Evolutionary conservation across 1,284 basidiomycete species (phyloP).

Genomic region (Agaricales sp.): DNA sequence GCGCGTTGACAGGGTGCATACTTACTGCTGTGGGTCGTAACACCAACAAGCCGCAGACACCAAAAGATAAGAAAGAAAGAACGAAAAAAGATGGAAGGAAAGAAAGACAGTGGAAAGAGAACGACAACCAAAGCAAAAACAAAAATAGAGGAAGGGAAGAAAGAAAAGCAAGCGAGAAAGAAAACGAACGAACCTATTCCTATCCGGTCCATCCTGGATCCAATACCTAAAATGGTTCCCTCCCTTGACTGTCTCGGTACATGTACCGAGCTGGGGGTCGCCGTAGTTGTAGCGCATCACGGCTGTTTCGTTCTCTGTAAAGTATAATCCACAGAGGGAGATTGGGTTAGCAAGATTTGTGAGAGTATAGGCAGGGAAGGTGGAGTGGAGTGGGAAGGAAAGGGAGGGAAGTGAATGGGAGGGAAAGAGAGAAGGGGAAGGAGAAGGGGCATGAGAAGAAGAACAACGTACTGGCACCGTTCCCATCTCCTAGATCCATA

Average conservation of each 20-base stretch:
- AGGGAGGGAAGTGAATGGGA: constrained; percentile 2
- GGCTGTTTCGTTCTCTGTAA: constrained; percentile 65
- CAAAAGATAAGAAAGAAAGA: too few relatives aligned
- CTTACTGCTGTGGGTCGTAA: too few relatives aligned
- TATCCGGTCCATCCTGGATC: constrained; percentile 60
- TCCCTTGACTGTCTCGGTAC: constrained; percentile 78
- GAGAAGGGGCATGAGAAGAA: neutral
- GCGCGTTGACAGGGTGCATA: too few relatives aligned
- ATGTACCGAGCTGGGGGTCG: constrained; percentile 68
- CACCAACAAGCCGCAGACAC: too few relatives aligned
- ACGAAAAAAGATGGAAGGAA: too few relatives aligned
- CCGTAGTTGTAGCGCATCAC: constrained; percentile 77
- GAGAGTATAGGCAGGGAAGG: neutral
- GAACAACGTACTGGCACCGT: constrained; percentile 45
- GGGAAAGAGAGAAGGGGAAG: neutral
- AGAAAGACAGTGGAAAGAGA: too few relatives aligned
- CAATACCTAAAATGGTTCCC: constrained; percentile 92
- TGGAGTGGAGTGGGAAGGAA: neutral
- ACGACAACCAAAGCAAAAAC: too few relatives aligned
- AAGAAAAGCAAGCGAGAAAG: neutral
- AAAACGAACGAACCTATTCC: constrained; percentile 35
- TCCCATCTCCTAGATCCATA: constrained; percentile 81
- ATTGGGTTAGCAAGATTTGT: too few relatives aligned
- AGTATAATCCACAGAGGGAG: too few relatives aligned
- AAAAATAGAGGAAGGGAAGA: too few relatives aligned